phyloP scores from a whole-genome alignment of 108 stramenopile genomes.

The Conticribra guillardii region DNA sequence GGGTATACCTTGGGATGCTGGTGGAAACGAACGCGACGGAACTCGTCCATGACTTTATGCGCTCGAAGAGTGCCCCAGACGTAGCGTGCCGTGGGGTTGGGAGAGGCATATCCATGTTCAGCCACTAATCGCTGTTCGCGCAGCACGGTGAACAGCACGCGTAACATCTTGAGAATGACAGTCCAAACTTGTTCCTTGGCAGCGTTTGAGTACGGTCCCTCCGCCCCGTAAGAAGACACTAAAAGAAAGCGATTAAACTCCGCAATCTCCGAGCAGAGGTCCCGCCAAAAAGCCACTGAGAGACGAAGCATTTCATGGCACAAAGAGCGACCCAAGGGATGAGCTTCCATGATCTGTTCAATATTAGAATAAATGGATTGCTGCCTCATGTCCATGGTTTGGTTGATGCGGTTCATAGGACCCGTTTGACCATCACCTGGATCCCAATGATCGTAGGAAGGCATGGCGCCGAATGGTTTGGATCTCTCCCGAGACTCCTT shows the following conservation, averaged over 20 bases:
- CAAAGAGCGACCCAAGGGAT: not conserved
- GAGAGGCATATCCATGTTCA: no score
- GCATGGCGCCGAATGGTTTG: not conserved
- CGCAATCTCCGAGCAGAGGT: not conserved
- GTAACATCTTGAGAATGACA: not conserved
- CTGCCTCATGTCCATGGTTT: not conserved
- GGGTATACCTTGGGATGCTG: slow-evolving; percentile 9
- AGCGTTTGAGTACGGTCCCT: not conserved
- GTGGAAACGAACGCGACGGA: not conserved
- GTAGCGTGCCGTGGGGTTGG: not conserved
- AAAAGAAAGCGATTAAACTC: not conserved
- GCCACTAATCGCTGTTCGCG: not conserved
- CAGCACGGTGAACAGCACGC: not conserved
- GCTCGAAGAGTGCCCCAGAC: not conserved
- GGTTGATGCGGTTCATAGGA: not conserved
- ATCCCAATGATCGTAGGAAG: not conserved
- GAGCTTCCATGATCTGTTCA: not conserved
- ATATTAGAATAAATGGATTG: no score
- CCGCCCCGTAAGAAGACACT: not conserved
- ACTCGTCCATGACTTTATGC: not conserved
- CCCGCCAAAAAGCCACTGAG: not conserved
- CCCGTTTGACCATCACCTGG: not conserved
- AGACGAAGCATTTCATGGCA: not conserved
- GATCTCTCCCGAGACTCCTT: not conserved
- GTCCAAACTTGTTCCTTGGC: slow-evolving; percentile 5